These are phyloP conservation scores for Kurtzmaniella quercitrusa DNA, from an alignment of 1,139 yeast genomes.

Conservation along the genomic window DNA sequence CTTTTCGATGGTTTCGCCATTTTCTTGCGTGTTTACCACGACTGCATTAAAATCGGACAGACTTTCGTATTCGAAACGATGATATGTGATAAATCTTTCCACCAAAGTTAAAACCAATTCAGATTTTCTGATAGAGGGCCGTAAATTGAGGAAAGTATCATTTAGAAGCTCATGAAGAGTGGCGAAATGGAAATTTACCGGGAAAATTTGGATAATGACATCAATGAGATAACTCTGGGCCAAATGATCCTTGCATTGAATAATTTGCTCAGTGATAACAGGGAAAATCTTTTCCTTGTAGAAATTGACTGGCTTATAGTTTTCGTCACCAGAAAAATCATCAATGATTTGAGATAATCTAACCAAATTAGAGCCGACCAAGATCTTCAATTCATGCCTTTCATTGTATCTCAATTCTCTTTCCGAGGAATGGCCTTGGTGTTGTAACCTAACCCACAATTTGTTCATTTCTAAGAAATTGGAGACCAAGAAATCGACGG, in stretches of 20 bases:
- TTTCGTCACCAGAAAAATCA: constrained; percentile 44
- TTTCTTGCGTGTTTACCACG: background rate
- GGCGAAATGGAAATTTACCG: constrained; percentile 82
- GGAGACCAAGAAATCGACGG: constrained; percentile 69
- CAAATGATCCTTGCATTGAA: constrained; percentile 85
- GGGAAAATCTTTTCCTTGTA: constrained; percentile 72
- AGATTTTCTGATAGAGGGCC: constrained; percentile 65
- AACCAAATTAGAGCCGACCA: constrained; percentile 90
- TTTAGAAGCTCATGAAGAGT: constrained; percentile 67
- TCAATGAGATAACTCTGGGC: constrained; percentile 92
- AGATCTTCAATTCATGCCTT: constrained; percentile 81
- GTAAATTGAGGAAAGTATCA: constrained; percentile 58
- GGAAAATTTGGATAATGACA: constrained; percentile 87
- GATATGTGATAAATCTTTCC: constrained; percentile 65
- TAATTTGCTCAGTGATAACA: constrained; percentile 78
- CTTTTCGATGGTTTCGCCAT: background rate
- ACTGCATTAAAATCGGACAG: background rate
- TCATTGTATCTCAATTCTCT: constrained; percentile 71
- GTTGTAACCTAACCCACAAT: constrained; percentile 93
- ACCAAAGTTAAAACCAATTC: constrained; percentile 67
- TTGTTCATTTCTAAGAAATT: constrained; percentile 97
- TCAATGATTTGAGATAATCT: constrained; percentile 84
- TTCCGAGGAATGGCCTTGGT: constrained; percentile 90
- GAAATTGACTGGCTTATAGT: constrained; percentile 33
- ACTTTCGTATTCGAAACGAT: constrained; percentile 30